These are phyloP conservation scores for Epichloe amarillans DNA, from an alignment of 2,329 filamentous ascomycete species.

Conservation along the genomic window DNA sequence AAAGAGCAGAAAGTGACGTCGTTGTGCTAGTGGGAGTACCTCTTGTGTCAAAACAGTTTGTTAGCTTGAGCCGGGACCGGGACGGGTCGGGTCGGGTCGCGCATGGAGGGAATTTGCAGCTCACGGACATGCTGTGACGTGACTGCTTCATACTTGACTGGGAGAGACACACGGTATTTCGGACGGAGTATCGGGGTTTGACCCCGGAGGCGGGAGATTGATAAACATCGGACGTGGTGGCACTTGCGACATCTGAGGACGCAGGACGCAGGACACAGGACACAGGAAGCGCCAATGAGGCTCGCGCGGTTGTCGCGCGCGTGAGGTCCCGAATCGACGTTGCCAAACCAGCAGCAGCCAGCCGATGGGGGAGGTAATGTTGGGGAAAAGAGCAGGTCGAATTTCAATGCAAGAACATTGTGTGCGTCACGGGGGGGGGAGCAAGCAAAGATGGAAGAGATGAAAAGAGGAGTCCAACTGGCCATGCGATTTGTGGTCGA, in stretches of 20 bases:
- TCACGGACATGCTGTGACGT: not conserved
- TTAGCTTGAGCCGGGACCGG: not conserved
- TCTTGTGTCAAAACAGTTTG: constrained; percentile 4
- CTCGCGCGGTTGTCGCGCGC: not conserved
- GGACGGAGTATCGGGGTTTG: constrained; percentile 73
- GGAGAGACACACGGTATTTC: constrained; percentile 63
- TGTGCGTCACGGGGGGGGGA: not conserved
- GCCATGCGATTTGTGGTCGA: not conserved
- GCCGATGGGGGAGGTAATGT: not conserved
- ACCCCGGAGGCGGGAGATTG: constrained; percentile 71
- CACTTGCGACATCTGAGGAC: constrained; percentile 23
- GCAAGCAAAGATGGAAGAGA: not conserved
- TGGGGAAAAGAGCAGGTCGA: not conserved
- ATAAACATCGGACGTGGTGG: constrained; percentile 53
- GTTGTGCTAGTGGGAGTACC: constrained; percentile 89
- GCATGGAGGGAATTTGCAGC: not conserved
- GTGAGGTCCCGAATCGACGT: no score
- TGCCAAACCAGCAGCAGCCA: not conserved
- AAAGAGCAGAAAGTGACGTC: constrained; percentile 81
- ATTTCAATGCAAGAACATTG: not conserved
- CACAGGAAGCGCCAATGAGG: not conserved
- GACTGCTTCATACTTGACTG: not conserved
- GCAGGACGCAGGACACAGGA: not conserved
- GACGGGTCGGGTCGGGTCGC: not conserved
- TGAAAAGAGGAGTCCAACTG: not conserved